Conservation (phyloP, 345 rosid species). For the Brassica napus region DNA sequence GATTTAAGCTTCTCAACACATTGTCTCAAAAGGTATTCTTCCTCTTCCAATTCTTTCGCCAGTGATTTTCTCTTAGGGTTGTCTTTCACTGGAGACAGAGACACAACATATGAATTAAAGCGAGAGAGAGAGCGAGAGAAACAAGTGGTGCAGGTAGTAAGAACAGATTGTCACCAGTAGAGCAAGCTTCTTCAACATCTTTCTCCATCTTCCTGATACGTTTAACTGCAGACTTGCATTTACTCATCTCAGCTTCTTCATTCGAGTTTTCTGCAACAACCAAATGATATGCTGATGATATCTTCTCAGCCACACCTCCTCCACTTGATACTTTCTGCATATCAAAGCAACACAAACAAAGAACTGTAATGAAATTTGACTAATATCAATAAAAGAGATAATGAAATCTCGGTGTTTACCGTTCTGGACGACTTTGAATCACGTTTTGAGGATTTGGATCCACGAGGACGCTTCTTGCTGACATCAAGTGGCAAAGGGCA, state of each 20-base stretch:
- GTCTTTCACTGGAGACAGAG: conserved; percentile 49
- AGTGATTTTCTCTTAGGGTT: conserved; percentile 59
- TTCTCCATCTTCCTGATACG: conserved; percentile 83
- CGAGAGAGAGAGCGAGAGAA: neutral
- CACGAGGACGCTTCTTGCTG: conserved; percentile 73
- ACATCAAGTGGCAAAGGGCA: conserved; percentile 69
- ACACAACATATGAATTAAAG: neutral
- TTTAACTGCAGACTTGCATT: conserved; percentile 71
- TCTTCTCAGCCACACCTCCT: conserved; percentile 81
- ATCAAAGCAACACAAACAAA: neutral
- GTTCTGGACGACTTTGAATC: conserved; percentile 81
- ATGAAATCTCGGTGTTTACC: conserved; percentile 37
- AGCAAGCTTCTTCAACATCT: conserved; percentile 63
- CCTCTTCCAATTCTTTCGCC: conserved; percentile 71
- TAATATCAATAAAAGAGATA: conserved; percentile 8
- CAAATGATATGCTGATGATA: conserved; percentile 80
- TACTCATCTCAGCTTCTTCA: conserved; percentile 83
- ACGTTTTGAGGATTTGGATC: conserved; percentile 74
- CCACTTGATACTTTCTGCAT: conserved; percentile 77
- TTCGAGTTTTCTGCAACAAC: conserved; percentile 68
- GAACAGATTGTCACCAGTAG: conserved; percentile 49
- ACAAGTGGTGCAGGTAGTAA: neutral
- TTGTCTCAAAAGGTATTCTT: conserved; percentile 71
- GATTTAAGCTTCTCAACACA: conserved; percentile 81
- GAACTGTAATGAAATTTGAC: conserved; percentile 1